phyloP scores from a whole-genome alignment of 331 rosid genomes.

The Rosa hybrid region DNA sequence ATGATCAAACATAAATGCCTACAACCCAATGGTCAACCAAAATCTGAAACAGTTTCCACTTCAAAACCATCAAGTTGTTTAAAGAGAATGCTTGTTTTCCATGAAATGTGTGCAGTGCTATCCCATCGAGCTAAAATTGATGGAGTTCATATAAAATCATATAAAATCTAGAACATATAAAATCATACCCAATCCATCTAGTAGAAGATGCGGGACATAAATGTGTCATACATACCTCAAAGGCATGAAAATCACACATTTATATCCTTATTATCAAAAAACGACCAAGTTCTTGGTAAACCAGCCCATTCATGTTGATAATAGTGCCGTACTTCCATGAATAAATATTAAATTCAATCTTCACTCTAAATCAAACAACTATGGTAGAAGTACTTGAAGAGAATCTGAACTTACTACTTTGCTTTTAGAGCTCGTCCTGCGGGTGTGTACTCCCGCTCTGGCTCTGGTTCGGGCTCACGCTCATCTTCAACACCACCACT shows the following conservation, averaged over 20 bases:
- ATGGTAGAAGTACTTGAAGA: neutral
- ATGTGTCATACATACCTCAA: neutral
- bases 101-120: neutral
- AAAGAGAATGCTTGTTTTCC: neutral
- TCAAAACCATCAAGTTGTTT: neutral
- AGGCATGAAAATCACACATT: neutral
- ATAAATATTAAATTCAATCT: neutral
- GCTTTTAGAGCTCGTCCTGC: conserved; percentile 93
- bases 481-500: conserved; percentile 82
- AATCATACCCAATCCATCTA: neutral
- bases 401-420: conserved; percentile 66
- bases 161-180: neutral
- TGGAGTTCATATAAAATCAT: neutral
- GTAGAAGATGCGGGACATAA: neutral
- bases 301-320: neutral
- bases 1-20: neutral
- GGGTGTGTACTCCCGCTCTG: conserved; percentile 90
- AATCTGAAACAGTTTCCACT: neutral
- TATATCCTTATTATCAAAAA: neutral
- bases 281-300: neutral
- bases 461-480: conserved; percentile 83
- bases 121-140: neutral
- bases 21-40: neutral
- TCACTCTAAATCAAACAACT: neutral
- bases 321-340: neutral